Conservation (phyloP, 805 yeast genomes). For the Crinitomyces ghanaensis region DNA sequence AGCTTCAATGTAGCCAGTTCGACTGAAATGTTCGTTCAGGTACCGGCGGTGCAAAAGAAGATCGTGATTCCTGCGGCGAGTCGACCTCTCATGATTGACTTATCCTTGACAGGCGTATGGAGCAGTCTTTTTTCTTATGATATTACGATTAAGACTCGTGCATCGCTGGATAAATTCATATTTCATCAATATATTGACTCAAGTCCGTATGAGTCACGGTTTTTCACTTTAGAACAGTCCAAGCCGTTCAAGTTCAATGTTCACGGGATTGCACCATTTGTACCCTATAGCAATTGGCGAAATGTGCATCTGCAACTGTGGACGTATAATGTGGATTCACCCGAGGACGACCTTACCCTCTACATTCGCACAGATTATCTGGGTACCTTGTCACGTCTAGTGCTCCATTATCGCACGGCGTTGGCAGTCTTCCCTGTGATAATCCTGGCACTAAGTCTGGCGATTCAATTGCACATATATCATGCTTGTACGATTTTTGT, state of each 20-base stretch:
- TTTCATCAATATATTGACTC: conserved; percentile 55
- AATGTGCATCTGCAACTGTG: conserved; percentile 23
- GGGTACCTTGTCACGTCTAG: conserved; percentile 50
- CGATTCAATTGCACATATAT: conserved; percentile 43
- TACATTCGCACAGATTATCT: conserved; percentile 38
- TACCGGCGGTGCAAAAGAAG: conserved; percentile 1
- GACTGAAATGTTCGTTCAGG: no score
- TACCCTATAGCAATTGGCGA: conserved; percentile 36
- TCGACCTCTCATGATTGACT: conserved; percentile 35
- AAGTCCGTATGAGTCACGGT: conserved; percentile 66
- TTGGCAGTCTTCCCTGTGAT: conserved; percentile 57
- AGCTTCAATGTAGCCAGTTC: no score
- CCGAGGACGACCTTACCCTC: conserved; percentile 9
- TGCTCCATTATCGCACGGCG: conserved; percentile 63
- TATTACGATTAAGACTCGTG: conserved; percentile 22
- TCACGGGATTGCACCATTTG: conserved; percentile 62
- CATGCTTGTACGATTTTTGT: conserved; percentile 30
- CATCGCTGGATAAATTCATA: no score
- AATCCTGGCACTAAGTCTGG: conserved; percentile 38
- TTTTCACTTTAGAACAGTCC: conserved; percentile 45
- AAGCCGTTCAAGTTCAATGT: conserved; percentile 31
- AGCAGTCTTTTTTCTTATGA: conserved; percentile 49
- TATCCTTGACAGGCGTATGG: conserved; percentile 45
- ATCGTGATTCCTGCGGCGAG: conserved; percentile 32
- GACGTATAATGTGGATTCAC: conserved; percentile 18